Evolutionary conservation across 208 protist species (phyloP), one percentile per base, ranked within the genome.

Genomic region (Endotrypanum monterogeii): DNA sequence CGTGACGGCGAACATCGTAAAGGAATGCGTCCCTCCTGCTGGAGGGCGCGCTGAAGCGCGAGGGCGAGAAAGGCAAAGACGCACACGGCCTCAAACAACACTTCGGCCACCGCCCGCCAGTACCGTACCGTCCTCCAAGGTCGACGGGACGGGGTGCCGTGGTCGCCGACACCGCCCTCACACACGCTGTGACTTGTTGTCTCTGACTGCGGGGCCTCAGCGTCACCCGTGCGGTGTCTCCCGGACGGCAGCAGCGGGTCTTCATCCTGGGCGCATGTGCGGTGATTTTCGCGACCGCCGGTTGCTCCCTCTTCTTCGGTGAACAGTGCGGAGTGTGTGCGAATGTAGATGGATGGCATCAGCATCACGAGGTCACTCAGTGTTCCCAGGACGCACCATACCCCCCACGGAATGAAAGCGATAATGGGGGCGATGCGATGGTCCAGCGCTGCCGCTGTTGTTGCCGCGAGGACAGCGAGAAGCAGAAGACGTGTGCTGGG

Each of bases 391-490:
- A 67, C 69, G 63, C 85, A 89, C 70, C 82, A 79, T 3, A 78
- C 56, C 44, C 80, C 35, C 62, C 76, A 80, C 39, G 83, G 78
- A 32, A 80, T 63, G 48, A 93, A 74, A 25, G 88, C 81, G n/a
- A 55, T 63, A 3, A 73, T n/a, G 12, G 79, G 72, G 16, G 60
- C 35, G 30, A 83, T 56, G 54, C 72, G 63, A 62, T 75, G 80
- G n/a, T 80, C 76, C 11, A 91, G 75, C n/a, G 74, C 85, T 39
- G 83, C 80, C 9, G 82, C 77, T 54, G 82, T 76, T n/a, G 74
- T 78, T 8, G 73, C 79, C 3, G 80, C 80, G 8, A 88, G 57
- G n/a, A 83, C 44, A 39, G 77, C 2, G 70, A 41, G 41, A 23
- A 73, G 11, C 20, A 88, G 51, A 44, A 79, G 63, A 12, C 71